Evolutionary conservation across 164 flowering plant genomes (phyloP), one percentile per base, ranked within the genome.

Genomic region (Piper betle): DNA sequence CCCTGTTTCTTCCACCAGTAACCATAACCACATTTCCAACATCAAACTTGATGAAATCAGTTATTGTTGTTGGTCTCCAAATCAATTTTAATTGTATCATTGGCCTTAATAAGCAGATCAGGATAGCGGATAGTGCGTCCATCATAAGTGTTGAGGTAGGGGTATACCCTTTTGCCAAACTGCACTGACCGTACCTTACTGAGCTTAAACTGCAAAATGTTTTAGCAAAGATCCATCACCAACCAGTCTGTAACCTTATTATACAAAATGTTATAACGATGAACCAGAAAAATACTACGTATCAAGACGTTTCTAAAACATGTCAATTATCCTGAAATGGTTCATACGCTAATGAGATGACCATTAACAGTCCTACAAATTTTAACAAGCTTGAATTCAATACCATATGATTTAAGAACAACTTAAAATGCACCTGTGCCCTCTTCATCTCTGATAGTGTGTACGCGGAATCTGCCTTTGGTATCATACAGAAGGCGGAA

Each of bases 21-120:
- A 87, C 96, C 96, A 87, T 84, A 63, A 87, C 89, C 37, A 87
- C 88, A 68, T 87, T 87, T 5, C 96, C 96, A 5, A 87, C 89
- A 78, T 87, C 96, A 64, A 85, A 87, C 75, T 85, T 87, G 72
- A 87, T 85, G 78, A 87, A 87, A 54, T 85, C 91, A 37, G 60
- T 60, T 20, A 85, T 84, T 64, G n/a, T 85, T 87, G 81, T 81
- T 75, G 62, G 61, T 73, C 65, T 87, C 96, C 4, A 87, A 69
- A 62, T 87, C 96, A 9, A 87, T 74, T 69, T 87, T 85, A 71
- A 87, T 82, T 62, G 89, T 87, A 69, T 87, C 33, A 25, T 25
- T 25, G 33, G 33, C 33, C 33, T 25, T n/a, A n/a, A n/a, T n/a
- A n/a, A n/a, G n/a, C 96, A 91, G 95, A 59, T 87, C 95, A 0